Evolutionary conservation across 306 rosid species (phyloP).

Genomic region (Medicago ruthenica): DNA sequence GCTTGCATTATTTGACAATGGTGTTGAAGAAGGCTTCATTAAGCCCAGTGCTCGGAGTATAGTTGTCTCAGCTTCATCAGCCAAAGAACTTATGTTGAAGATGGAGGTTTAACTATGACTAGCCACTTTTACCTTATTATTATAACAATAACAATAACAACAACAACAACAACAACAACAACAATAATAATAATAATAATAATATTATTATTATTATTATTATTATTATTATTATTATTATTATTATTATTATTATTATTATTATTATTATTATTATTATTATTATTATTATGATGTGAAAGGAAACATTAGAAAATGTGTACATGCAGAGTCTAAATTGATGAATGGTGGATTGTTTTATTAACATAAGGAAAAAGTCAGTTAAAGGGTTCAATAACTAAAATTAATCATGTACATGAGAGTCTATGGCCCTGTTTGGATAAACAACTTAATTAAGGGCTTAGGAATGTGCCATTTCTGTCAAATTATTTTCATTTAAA

Average conservation of each 20-base stretch:
- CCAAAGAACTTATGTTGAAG: slow-evolving; percentile 73
- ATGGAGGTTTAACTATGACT: slow-evolving; percentile 67
- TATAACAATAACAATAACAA: too few species aligned
- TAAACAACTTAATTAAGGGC: too few species aligned
- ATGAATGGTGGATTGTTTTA: slow-evolving; percentile 5
- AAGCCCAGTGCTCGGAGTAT: slow-evolving; percentile 76
- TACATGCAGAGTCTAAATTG: too few species aligned
- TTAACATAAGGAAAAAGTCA: not conserved
- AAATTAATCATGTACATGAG: slow-evolving; percentile 19
- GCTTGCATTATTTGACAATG: slow-evolving; percentile 88
- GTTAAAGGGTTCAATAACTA: slow-evolving; percentile 23
- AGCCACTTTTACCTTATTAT: slow-evolving; percentile 17
- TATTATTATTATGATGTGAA: too few species aligned
- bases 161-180: too few species aligned
- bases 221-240: too few species aligned
- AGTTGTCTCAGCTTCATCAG: slow-evolving; percentile 77
- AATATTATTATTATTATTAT: too few species aligned
- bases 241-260: not conserved
- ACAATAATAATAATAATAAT: too few species aligned
- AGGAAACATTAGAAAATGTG: too few species aligned
- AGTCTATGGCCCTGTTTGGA: not conserved
- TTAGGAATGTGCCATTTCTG: too few species aligned
- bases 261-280: too few species aligned
- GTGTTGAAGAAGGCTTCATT: slow-evolving; percentile 89
- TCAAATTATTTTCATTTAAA: too few species aligned